Conservation (phyloP, 108 stramenopile species). For the Epipyxis sp. region DNA sequence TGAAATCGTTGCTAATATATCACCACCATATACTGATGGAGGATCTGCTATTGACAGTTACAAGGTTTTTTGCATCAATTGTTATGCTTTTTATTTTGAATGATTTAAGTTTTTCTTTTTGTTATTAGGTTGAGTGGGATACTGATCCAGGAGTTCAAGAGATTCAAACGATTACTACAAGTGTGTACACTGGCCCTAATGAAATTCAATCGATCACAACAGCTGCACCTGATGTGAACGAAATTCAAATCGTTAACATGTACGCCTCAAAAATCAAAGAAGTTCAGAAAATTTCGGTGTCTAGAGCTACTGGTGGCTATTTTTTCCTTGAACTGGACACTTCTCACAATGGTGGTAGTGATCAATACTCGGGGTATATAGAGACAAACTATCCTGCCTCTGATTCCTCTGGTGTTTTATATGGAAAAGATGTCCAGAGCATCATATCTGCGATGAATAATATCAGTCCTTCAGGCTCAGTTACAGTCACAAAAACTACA, state of each 20-base stretch:
- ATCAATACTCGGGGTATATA: slow-evolving; percentile 66
- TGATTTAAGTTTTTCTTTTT: neutral
- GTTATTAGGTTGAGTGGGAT: slow-evolving; percentile 77
- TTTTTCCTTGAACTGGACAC: slow-evolving; percentile 63
- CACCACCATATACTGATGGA: slow-evolving; percentile 21
- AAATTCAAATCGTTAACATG: slow-evolving; percentile 64
- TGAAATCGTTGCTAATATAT: neutral
- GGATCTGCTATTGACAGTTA: slow-evolving; percentile 31
- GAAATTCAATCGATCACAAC: slow-evolving; percentile 72
- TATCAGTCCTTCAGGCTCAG: slow-evolving; percentile 33
- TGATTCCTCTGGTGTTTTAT: slow-evolving; percentile 21
- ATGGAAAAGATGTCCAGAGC: slow-evolving; percentile 39
- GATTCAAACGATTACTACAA: slow-evolving; percentile 66
- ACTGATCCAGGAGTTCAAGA: slow-evolving; percentile 67
- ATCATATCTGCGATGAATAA: slow-evolving; percentile 65
- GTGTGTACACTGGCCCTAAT: slow-evolving; percentile 67
- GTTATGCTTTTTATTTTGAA: neutral
- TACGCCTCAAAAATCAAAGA: slow-evolving; percentile 55
- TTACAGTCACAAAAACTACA: neutral
- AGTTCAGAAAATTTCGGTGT: slow-evolving; percentile 62
- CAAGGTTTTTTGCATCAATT: neutral
- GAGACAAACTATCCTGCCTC: slow-evolving; percentile 53
- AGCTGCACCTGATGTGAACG: slow-evolving; percentile 57
- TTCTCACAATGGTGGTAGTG: slow-evolving; percentile 49
- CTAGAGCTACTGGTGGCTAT: slow-evolving; percentile 39